A percentile compares a stretch with the other conserved stretches of the same genome.
Evolutionary conservation across 2,329 filamentous ascomycete species (phyloP).

Genomic region (Pseudocercospora pini-densiflorae): DNA sequence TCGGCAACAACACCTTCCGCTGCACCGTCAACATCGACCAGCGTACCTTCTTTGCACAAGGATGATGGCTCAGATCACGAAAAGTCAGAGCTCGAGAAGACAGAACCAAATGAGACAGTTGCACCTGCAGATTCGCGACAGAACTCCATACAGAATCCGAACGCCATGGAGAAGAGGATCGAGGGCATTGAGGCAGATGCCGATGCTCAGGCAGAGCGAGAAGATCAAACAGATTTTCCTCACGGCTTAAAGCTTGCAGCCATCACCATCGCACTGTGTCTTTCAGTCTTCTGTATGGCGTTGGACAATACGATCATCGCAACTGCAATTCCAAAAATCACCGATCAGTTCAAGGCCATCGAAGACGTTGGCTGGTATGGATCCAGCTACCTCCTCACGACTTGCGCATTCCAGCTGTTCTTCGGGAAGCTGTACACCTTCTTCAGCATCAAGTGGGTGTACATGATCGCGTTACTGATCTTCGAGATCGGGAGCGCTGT

Average conservation of each 20-base stretch:
- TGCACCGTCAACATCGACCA: slow-evolving; percentile 12
- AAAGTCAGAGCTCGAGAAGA: slow-evolving; percentile 21
- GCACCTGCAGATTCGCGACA: slow-evolving; percentile 10
- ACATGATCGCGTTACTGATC: slow-evolving; percentile 36
- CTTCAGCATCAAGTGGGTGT: slow-evolving; percentile 52
- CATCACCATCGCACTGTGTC: slow-evolving; percentile 43
- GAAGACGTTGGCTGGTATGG: slow-evolving; percentile 53
- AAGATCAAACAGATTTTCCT: slow-evolving; percentile 41
- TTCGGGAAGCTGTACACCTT: slow-evolving; percentile 55
- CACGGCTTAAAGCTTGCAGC: slow-evolving; percentile 38
- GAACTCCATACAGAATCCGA: slow-evolving; percentile 14
- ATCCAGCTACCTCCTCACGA: slow-evolving; percentile 53
- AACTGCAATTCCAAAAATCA: slow-evolving; percentile 55
- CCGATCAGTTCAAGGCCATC: slow-evolving; percentile 51
- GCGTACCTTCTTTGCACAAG: slow-evolving; percentile 16
- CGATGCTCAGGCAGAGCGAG: slow-evolving; percentile 31
- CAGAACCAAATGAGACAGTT: slow-evolving; percentile 1
- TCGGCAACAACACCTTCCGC: slow-evolving; percentile 11
- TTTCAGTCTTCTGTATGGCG: slow-evolving; percentile 43
- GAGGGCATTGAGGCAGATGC: slow-evolving; percentile 25
- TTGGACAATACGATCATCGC: slow-evolving; percentile 55
- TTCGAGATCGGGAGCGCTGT: slow-evolving; percentile 59
- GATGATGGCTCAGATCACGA: slow-evolving; percentile 22
- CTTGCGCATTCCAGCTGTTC: slow-evolving; percentile 47
- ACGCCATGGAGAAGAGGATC: slow-evolving; percentile 26